phyloP scores from a whole-genome alignment of 192 early-diverging fungal species.

The Gigaspora rosea region DNA sequence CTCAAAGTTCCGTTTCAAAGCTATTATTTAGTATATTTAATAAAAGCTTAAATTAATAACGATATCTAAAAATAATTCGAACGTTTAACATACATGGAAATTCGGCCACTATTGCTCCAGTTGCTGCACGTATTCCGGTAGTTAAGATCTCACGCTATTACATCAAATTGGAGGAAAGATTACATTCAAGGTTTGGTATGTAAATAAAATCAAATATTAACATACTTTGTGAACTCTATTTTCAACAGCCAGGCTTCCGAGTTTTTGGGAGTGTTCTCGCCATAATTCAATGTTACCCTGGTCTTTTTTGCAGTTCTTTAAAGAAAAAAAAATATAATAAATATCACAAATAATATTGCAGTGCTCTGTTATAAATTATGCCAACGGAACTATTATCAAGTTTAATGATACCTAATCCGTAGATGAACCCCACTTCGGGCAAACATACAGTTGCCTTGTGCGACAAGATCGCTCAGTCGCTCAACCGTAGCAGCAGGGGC shows the following conservation, averaged over 20 bases:
- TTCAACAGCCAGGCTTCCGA: conserved; percentile 18
- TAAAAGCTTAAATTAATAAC: conserved; percentile 23
- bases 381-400: conserved; percentile 11
- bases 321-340: conserved; percentile 10
- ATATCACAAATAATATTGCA: background rate
- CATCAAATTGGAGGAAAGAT: conserved; percentile 19
- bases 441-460: conserved; percentile 3
- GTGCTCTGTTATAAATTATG: background rate
- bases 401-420: background rate
- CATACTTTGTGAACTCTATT: conserved; percentile 25
- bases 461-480: conserved; percentile 9
- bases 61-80: conserved; percentile 10
- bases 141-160: conserved; percentile 17
- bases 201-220: conserved; percentile 17
- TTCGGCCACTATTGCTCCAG: background rate
- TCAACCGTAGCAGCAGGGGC: conserved; percentile 2
- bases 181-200: conserved; percentile 4
- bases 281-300: conserved; percentile 13
- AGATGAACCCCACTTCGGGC: conserved; percentile 24
- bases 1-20: background rate
- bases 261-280: conserved; percentile 2
- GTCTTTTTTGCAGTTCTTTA: conserved; percentile 10
- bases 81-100: conserved; percentile 30
- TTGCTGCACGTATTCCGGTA: conserved; percentile 4
- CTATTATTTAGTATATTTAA: conserved; percentile 25